Evolutionary conservation across 306 rosid species (phyloP).

Genomic region (Sechiopsis laciniata): DNA sequence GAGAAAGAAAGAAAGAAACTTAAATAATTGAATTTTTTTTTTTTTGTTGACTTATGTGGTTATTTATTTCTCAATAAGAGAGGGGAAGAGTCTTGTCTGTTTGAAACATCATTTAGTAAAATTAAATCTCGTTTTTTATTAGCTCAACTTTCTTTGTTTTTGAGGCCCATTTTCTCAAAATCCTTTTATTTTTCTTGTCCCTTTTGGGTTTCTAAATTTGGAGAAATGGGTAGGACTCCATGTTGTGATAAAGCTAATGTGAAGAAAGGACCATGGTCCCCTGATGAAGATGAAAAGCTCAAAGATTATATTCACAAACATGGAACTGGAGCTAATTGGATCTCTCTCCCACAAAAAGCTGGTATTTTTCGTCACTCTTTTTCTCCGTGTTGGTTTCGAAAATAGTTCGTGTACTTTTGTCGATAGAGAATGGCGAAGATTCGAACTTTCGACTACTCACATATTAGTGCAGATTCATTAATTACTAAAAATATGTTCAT

Average conservation of each 20-base stretch:
- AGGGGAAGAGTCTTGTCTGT: constrained; percentile 1
- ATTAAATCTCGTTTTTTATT: constrained; percentile 1
- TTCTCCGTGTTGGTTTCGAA: background rate
- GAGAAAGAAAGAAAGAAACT: constrained; percentile 5
- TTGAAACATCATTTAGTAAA: background rate
- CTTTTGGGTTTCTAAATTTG: background rate
- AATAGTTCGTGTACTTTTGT: background rate
- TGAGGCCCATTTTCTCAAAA: constrained; percentile 9
- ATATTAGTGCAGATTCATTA: no score
- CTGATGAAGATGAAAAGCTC: constrained; percentile 82
- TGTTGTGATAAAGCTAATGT: constrained; percentile 92
- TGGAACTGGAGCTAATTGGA: constrained; percentile 96
- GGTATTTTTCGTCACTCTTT: constrained; percentile 30
- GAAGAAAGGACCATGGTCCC: constrained; percentile 97
- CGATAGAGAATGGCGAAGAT: background rate
- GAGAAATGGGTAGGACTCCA: constrained; percentile 83
- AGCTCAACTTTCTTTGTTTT: background rate
- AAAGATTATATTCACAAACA: constrained; percentile 53
- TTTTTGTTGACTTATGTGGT: constrained; percentile 47
- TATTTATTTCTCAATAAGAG: constrained; percentile 30
- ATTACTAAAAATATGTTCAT: no score
- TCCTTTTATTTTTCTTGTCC: background rate
- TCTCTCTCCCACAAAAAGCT: constrained; percentile 78
- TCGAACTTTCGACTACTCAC: background rate
- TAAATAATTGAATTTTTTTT: constrained; percentile 35